Base-by-base conservation (phyloP, 1,139 yeast species). In the Chernovozyma sophiae-reginae region DNA sequence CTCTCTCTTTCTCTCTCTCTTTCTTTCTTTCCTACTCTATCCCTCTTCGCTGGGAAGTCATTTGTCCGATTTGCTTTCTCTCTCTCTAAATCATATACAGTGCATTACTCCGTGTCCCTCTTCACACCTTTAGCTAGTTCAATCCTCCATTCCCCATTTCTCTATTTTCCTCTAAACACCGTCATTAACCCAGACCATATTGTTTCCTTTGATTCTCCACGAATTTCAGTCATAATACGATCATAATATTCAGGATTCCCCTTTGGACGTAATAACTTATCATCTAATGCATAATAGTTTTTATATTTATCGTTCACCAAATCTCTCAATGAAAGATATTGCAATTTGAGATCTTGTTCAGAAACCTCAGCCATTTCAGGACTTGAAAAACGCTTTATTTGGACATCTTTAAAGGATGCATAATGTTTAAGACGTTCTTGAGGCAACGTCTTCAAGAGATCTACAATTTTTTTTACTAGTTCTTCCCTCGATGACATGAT, bases 191-290 rank as follows among this genome's bases (percentile, higher is more conserved):
- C 90, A 34, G 75, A 62, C 42, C 76, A 58, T 37, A 84, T 62
- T 15, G 77, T 73, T 58, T 86, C 95, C 57, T 77, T 81, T 52
- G 72, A 72, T 48, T 81, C 81, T n/a, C 95, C 92, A 41, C 72
- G 69, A 35, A 89, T 72, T 56, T 86, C 95, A 33, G 72, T 68
- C 61, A 83, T 52, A 38, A 89, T 68, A 51, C 94, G 72, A 30
- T 69, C 72, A 53, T 89, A 89, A 54, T 89, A 89, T 34, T 72
- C 62, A 2, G 95, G 90, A 56, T 87, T 86, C 2, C 96, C 95
- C 53, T 81, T 80, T 23, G 97, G 97, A 47, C 62, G 69, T 51
- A 77, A 62, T 44, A 89, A 60, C 56, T 83, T 82, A 36, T 79
- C 83, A 42, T 80, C 81, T 27, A 81, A 69, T 45, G 72, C 65